phyloP scores from a whole-genome alignment of 2,329 filamentous ascomycete species.

The Pyricularia grisea region DNA sequence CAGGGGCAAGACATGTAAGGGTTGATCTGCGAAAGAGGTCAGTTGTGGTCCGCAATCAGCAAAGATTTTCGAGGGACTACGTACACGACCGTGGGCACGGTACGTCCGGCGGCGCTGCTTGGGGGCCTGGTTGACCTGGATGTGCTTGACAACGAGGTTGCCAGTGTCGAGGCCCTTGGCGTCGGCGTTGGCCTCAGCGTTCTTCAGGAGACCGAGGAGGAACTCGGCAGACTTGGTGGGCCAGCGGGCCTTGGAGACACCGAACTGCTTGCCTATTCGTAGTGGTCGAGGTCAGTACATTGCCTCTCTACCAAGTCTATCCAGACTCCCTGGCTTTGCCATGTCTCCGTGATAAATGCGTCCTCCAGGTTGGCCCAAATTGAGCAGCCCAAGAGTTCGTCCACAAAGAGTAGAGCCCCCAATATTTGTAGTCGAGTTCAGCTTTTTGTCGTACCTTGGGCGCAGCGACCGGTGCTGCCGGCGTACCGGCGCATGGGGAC shows the following conservation, averaged over 20 bases:
- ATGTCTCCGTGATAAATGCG: not conserved
- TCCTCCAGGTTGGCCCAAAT: not conserved
- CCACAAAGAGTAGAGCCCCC: not conserved
- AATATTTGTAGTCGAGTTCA: slow-evolving; percentile 16
- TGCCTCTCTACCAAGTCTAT: not conserved
- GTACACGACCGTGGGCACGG: slow-evolving; percentile 99
- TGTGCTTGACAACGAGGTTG: slow-evolving; percentile 99
- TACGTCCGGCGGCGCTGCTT: slow-evolving; percentile 99
- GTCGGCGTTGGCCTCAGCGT: slow-evolving; percentile 94
- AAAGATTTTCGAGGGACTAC: slow-evolving; percentile 29
- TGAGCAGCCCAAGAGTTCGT: not conserved
- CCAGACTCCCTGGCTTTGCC: slow-evolving; percentile 1
- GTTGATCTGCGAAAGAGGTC: slow-evolving; percentile 65
- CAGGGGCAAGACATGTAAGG: slow-evolving; percentile 99
- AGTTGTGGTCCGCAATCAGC: not conserved
- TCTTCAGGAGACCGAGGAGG: slow-evolving; percentile 93
- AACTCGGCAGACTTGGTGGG: slow-evolving; percentile 99
- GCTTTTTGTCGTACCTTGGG: slow-evolving; percentile 72
- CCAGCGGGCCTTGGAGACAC: slow-evolving; percentile 97
- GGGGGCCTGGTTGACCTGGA: slow-evolving; percentile 99
- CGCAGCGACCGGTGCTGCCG: slow-evolving; percentile 87
- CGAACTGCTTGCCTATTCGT: slow-evolving; percentile 86
- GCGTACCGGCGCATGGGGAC: slow-evolving; percentile 98
- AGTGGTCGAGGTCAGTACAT: slow-evolving; percentile 11
- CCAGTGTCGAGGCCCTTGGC: slow-evolving; percentile 95